These are phyloP conservation scores for Tricholoma saponaceum DNA, from an alignment of 768 basidiomycete genomes.

Conservation along the genomic window DNA sequence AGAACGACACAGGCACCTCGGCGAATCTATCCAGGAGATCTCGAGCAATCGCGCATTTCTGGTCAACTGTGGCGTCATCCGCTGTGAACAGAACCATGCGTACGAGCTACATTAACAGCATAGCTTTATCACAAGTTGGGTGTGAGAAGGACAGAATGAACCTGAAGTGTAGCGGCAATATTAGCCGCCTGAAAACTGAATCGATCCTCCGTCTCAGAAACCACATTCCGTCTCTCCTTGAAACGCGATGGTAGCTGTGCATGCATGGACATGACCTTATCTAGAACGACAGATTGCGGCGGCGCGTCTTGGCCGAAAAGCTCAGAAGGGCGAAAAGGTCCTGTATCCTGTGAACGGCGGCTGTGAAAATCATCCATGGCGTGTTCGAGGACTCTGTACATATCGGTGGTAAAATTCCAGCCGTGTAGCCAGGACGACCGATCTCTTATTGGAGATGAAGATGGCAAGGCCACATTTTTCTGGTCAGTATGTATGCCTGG, in stretches of 20 bases:
- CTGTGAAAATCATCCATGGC: background rate
- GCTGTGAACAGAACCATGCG: too few species aligned
- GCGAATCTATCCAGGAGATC: too few species aligned
- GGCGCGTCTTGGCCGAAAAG: background rate
- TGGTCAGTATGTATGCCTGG: too few species aligned
- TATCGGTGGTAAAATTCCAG: too few species aligned
- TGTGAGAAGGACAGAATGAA: background rate
- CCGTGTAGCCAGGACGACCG: too few species aligned
- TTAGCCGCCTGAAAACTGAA: background rate
- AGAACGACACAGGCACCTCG: too few species aligned
- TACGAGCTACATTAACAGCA: too few species aligned
- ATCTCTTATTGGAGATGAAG: too few species aligned
- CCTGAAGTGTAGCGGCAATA: background rate
- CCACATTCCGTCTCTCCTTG: background rate
- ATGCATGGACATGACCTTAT: background rate
- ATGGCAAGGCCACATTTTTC: too few species aligned
- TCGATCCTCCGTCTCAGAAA: background rate
- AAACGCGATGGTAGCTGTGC: background rate
- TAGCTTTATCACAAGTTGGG: background rate
- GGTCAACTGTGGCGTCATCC: too few species aligned
- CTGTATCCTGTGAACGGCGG: background rate
- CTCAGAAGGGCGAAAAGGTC: background rate
- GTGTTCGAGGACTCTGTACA: too few species aligned
- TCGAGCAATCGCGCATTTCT: too few species aligned
- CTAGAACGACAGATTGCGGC: background rate